Evolutionary conservation across 371 early-diverging fungal species (phyloP), one percentile per base, ranked within the genome.

Genomic region (Rhizomucor pusillus): DNA sequence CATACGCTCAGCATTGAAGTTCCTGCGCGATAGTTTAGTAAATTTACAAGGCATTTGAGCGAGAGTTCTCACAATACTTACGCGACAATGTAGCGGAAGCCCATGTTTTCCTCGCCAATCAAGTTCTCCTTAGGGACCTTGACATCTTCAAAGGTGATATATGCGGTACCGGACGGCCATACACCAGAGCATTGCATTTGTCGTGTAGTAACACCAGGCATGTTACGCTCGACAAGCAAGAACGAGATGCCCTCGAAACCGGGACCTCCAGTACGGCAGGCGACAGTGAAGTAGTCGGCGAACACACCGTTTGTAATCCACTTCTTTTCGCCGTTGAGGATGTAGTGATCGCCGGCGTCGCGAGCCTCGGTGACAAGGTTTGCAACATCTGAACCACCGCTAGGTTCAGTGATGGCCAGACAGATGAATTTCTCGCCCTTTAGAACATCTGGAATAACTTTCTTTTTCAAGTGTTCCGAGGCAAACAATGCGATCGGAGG

Each of bases 281-380:
- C 89, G 33, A 72, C 71, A 0, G 82, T 82, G 57, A 84, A 85
- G 60, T 73, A 87, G 47, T 92, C 89, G 13, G 92, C 90, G 69
- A 85, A 91, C 0, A 83, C 84, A 29, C 94, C 94, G 64, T 91
- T 91, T 54, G 94, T 92, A 47, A 86, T 86, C 84, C 88, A 89
- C 69, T 91, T 91, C 82, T 93, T 93, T 67, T 91, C 91, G 44
- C 92, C 91, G 54, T 91, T 91, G 41, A 91, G 73, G 35, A 94
- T 73, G 67, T 80, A 92, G 20, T 63, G 52, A 23, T 63, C 64
- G 12, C 64, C 64, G 45, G 51, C 51, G 64, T 89, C 84, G 54
- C 84, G 87, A 9, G 93, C 93, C 54, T 87, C 86, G 13, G 84
- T 82, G 16, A 67, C 65, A 29, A 94, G 71, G 61, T 84, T 86